Evolutionary conservation across 2,329 filamentous ascomycete species (phyloP).

Genomic region (Celoporthe dispersa): DNA sequence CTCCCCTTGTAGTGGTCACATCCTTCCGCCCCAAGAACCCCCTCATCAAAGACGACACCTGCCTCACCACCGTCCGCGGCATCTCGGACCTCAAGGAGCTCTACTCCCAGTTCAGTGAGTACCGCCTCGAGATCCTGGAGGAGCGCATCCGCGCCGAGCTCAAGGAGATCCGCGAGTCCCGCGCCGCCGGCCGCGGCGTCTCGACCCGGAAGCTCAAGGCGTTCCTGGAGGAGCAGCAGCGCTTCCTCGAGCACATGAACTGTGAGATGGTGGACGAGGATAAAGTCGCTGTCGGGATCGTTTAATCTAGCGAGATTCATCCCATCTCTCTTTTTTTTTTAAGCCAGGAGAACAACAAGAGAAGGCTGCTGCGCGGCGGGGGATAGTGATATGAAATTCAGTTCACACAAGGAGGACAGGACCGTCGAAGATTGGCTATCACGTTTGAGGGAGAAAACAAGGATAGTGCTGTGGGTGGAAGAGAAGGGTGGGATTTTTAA

Average conservation of each 20-base stretch:
- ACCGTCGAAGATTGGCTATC: background rate
- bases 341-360: too few relatives aligned
- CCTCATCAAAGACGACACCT: slow-evolving; percentile 60
- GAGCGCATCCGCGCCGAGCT: slow-evolving; percentile 56
- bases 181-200: slow-evolving; percentile 35
- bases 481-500: background rate
- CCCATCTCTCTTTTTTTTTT: too few relatives aligned
- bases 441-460: background rate
- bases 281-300: slow-evolving; percentile 32
- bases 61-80: slow-evolving; percentile 61
- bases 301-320: background rate
- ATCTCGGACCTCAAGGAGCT: slow-evolving; percentile 62
- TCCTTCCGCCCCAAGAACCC: slow-evolving; percentile 65
- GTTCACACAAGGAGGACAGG: background rate
- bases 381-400: background rate
- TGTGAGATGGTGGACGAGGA: slow-evolving; percentile 40
- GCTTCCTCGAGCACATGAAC: slow-evolving; percentile 42
- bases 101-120: slow-evolving; percentile 65
- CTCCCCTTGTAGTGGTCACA: slow-evolving; percentile 57
- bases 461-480: background rate
- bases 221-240: slow-evolving; percentile 40
- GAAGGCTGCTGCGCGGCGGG: background rate
- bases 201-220: slow-evolving; percentile 38
- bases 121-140: slow-evolving; percentile 66
- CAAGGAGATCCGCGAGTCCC: slow-evolving; percentile 45